Conservation (phyloP, 2,329 filamentous ascomycete genomes). For the Penicillium rolfsii region DNA sequence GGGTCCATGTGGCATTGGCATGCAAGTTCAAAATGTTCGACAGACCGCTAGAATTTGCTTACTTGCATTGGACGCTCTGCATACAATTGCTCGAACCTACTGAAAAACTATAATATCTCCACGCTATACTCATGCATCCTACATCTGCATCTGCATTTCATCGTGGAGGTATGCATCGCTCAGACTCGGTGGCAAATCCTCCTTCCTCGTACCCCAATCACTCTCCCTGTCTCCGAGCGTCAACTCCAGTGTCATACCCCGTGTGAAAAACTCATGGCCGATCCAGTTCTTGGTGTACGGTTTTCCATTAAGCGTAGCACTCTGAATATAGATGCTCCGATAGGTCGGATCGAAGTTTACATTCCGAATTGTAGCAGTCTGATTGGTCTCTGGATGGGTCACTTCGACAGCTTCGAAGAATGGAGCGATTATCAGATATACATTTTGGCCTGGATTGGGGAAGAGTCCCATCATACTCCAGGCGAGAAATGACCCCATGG, state of each 20-base stretch:
- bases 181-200: slow-evolving; percentile 61
- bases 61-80: slow-evolving; percentile 7
- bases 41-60: slow-evolving; percentile 10
- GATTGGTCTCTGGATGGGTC: slow-evolving; percentile 60
- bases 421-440: slow-evolving; percentile 69
- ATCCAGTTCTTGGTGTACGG: slow-evolving; percentile 68
- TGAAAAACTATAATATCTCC: neutral
- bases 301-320: slow-evolving; percentile 63
- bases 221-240: slow-evolving; percentile 65
- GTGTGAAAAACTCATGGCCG: slow-evolving; percentile 67
- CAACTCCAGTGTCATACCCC: slow-evolving; percentile 66
- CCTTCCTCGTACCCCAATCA: slow-evolving; percentile 61
- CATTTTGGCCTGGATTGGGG: slow-evolving; percentile 68
- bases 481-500: slow-evolving; percentile 69
- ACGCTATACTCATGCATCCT: slow-evolving; percentile 8
- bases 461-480: slow-evolving; percentile 72
- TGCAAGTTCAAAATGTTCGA: neutral
- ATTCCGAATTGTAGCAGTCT: slow-evolving; percentile 61
- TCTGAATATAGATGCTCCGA: slow-evolving; percentile 65
- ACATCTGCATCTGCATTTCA: slow-evolving; percentile 7
- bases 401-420: slow-evolving; percentile 65
- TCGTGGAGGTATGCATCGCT: slow-evolving; percentile 21
- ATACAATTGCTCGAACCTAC: neutral
- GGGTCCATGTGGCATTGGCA: neutral
- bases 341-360: slow-evolving; percentile 64